A percentile compares a stretch with the other conserved stretches of the same genome.
Evolutionary conservation across 2,329 filamentous ascomycete genomes (phyloP).

Genomic region (Botrytis sinoallii): DNA sequence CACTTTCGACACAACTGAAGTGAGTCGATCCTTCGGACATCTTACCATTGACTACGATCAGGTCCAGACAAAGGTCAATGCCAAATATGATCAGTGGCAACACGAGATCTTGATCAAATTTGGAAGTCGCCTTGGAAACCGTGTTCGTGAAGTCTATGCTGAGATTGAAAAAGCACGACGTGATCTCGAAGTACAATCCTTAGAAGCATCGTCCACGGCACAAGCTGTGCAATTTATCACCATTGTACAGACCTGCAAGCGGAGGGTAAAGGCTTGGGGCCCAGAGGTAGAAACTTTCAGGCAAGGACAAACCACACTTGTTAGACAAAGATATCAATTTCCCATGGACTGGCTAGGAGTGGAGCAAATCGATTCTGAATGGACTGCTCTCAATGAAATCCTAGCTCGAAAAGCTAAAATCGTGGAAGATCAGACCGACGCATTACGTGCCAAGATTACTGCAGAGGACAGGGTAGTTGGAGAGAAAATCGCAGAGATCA

Average conservation of each 20-base stretch:
- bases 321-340: slow-evolving; percentile 90
- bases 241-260: slow-evolving; percentile 92
- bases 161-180: slow-evolving; percentile 88
- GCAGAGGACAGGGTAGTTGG: slow-evolving; percentile 90
- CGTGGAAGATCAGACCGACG: slow-evolving; percentile 94
- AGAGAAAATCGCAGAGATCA: slow-evolving; percentile 83
- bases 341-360: slow-evolving; percentile 92
- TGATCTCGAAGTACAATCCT: slow-evolving; percentile 85
- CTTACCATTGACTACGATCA: slow-evolving; percentile 97
- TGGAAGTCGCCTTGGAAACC: slow-evolving; percentile 78
- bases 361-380: slow-evolving; percentile 94
- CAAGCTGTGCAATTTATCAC: slow-evolving; percentile 99
- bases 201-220: slow-evolving; percentile 92
- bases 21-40: slow-evolving; percentile 88
- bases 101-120: slow-evolving; percentile 96
- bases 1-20: slow-evolving; percentile 96
- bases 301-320: slow-evolving; percentile 88
- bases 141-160: slow-evolving; percentile 87
- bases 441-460: slow-evolving; percentile 86
- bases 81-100: slow-evolving; percentile 99
- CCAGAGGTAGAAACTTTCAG: slow-evolving; percentile 95
- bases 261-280: slow-evolving; percentile 89
- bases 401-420: slow-evolving; percentile 90
- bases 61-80: slow-evolving; percentile 97
- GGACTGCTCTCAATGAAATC: slow-evolving; percentile 89